These are phyloP conservation scores for Psilocybe cyanescens DNA, from an alignment of 768 basidiomycete genomes.

Conservation along the genomic window DNA sequence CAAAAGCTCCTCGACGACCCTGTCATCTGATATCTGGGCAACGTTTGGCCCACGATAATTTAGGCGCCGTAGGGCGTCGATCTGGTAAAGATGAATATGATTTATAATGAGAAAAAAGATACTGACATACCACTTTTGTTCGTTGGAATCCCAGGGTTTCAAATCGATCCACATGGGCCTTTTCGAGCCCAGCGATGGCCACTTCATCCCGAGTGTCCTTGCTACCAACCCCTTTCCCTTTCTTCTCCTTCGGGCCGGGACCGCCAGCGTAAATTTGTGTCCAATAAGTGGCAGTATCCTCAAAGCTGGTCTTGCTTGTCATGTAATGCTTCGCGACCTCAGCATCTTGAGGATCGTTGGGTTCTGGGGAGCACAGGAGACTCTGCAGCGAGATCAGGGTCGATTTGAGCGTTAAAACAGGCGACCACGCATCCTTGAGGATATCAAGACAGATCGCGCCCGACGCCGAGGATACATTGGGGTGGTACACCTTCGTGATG, in stretches of 20 bases:
- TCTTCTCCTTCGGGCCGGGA: slow-evolving; percentile 50
- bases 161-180: slow-evolving; percentile 84
- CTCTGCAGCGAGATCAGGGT: slow-evolving; percentile 95
- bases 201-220: slow-evolving; percentile 57
- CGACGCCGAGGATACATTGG: slow-evolving; percentile 91
- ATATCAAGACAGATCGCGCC: slow-evolving; percentile 95
- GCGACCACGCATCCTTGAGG: slow-evolving; percentile 90
- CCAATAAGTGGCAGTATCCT: slow-evolving; percentile 94
- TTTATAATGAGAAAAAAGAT: not conserved
- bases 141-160: slow-evolving; percentile 82
- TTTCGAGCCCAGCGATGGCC: slow-evolving; percentile 82
- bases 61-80: slow-evolving; percentile 84
- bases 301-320: slow-evolving; percentile 85
- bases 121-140: slow-evolving; percentile 74
- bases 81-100: slow-evolving; percentile 44
- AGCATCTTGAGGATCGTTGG: slow-evolving; percentile 96
- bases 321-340: slow-evolving; percentile 98
- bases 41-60: slow-evolving; percentile 89
- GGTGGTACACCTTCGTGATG: slow-evolving; percentile 95
- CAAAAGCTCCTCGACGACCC: slow-evolving; percentile 85
- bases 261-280: slow-evolving; percentile 90
- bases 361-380: slow-evolving; percentile 91
- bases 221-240: slow-evolving; percentile 39
- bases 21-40: slow-evolving; percentile 79
- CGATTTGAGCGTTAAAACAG: slow-evolving; percentile 94